Percentiles rank a stretch among this genome's conserved stretches.
Conservation (phyloP, 805 yeast species). For the Saturnispora sanitii region DNA sequence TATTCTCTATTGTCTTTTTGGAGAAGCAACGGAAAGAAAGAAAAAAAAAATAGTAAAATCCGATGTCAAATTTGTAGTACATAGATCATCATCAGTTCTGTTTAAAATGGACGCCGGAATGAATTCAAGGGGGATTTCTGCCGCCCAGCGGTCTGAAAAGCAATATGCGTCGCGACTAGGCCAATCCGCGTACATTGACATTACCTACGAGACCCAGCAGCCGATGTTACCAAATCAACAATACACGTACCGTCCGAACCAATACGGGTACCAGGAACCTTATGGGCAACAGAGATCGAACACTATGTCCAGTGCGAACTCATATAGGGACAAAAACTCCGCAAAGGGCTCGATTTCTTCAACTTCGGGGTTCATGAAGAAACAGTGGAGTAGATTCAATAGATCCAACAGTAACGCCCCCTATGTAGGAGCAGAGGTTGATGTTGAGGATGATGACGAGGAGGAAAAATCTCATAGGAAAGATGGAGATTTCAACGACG, state of each 20-base stretch:
- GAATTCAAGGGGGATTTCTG: constrained; percentile 1
- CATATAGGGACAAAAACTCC: constrained; percentile 13
- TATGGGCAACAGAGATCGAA: constrained; percentile 2
- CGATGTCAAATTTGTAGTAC: no score
- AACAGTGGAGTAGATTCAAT: constrained; percentile 22
- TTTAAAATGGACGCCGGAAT: constrained; percentile 8
- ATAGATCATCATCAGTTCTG: no score
- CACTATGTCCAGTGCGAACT: constrained; percentile 3
- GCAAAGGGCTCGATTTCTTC: constrained; percentile 4
- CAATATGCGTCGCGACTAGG: constrained; percentile 21
- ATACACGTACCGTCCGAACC: constrained; percentile 2
- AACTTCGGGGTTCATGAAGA: constrained; percentile 30
- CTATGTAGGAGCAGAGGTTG: constrained; percentile 22
- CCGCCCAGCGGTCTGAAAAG: neutral
- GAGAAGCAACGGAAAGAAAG: no score
- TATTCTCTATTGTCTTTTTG: no score
- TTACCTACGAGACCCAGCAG: constrained; percentile 29
- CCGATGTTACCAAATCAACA: constrained; percentile 12
- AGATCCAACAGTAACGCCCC: constrained; percentile 12
- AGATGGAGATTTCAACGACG: constrained; percentile 26
- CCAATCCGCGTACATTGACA: constrained; percentile 36
- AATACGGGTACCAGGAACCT: neutral
- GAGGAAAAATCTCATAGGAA: constrained; percentile 24
- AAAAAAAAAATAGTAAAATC: no score
- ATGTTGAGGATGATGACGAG: constrained; percentile 22